Percentiles rank a stretch among this genome's conserved stretches.
Evolutionary conservation across 2,329 filamentous ascomycete genomes (phyloP).

Genomic region (Dactylellina cionopaga): DNA sequence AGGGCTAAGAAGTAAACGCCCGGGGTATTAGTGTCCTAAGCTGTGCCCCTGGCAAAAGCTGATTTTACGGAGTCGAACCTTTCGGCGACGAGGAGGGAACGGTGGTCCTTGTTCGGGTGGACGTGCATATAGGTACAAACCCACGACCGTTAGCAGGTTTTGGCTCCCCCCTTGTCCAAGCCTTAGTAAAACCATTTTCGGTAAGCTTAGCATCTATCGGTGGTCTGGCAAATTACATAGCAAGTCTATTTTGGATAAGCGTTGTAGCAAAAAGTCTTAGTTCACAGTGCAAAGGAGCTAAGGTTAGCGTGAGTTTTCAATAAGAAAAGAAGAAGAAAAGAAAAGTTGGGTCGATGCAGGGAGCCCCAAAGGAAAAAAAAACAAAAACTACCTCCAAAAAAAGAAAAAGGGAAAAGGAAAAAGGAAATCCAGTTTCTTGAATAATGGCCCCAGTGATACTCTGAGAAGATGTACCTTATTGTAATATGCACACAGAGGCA

Average conservation of each 20-base stretch:
- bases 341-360: slow-evolving; percentile 4
- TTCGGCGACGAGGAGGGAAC: slow-evolving; percentile 4
- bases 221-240: slow-evolving; percentile 22
- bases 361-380: slow-evolving; percentile 1
- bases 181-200: slow-evolving; percentile 20
- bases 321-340: slow-evolving; percentile 4
- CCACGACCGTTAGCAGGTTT: slow-evolving; percentile 6
- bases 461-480: slow-evolving; percentile 29
- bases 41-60: neutral
- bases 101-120: slow-evolving; percentile 18
- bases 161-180: slow-evolving; percentile 2
- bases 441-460: slow-evolving; percentile 33
- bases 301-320: slow-evolving; percentile 6
- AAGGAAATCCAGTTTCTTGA: too few relatives aligned
- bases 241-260: slow-evolving; percentile 33
- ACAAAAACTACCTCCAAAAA: slow-evolving; percentile 2
- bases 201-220: slow-evolving; percentile 20
- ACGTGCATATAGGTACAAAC: neutral
- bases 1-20: neutral
- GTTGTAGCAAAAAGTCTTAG: slow-evolving; percentile 43
- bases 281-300: neutral
- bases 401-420: slow-evolving; percentile 10
- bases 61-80: neutral
- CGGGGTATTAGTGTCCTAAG: neutral
- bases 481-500: slow-evolving; percentile 47